Percentiles rank a stretch among this genome's conserved stretches.
Conservation (phyloP, 305 asterid species). For the Fraxinus greggii region DNA sequence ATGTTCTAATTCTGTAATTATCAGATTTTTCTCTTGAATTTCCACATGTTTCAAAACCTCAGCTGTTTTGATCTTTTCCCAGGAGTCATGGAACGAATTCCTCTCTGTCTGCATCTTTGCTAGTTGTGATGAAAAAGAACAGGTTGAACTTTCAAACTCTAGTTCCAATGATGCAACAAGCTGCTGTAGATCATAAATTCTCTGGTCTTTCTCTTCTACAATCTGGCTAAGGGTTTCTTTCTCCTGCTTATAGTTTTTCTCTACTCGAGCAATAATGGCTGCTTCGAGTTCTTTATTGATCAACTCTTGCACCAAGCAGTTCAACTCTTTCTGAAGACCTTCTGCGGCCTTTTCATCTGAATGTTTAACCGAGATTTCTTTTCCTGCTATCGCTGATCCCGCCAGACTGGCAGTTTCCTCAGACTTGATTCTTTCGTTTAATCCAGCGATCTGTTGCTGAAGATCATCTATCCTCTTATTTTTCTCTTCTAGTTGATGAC, state of each 20-base stretch:
- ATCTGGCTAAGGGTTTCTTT: constrained; percentile 53
- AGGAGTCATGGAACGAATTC: constrained; percentile 38
- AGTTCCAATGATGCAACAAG: constrained; percentile 65
- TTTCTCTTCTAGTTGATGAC: constrained; percentile 52
- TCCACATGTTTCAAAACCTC: constrained; percentile 60
- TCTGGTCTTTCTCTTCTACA: constrained; percentile 68
- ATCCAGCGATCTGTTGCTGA: constrained; percentile 45
- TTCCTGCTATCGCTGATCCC: neutral
- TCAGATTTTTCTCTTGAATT: constrained; percentile 53
- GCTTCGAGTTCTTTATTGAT: constrained; percentile 34
- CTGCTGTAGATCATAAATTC: constrained; percentile 68
- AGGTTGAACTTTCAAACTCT: constrained; percentile 59
- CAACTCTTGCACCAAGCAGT: constrained; percentile 33
- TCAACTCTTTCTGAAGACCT: constrained; percentile 27
- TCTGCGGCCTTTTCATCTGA: constrained; percentile 15
- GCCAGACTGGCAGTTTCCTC: neutral
- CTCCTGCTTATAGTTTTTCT: constrained; percentile 29
- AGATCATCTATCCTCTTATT: constrained; percentile 46
- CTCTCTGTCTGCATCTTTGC: constrained; percentile 61
- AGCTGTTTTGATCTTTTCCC: constrained; percentile 57
- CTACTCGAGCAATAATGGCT: constrained; percentile 28
- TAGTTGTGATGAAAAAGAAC: constrained; percentile 56
- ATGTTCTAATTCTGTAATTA: constrained; percentile 52
- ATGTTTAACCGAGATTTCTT: constrained; percentile 13
- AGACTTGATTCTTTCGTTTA: constrained; percentile 25